phyloP scores from a whole-genome alignment of 192 early-diverging fungal genomes.

The Lunasporangiospora selenospora region DNA sequence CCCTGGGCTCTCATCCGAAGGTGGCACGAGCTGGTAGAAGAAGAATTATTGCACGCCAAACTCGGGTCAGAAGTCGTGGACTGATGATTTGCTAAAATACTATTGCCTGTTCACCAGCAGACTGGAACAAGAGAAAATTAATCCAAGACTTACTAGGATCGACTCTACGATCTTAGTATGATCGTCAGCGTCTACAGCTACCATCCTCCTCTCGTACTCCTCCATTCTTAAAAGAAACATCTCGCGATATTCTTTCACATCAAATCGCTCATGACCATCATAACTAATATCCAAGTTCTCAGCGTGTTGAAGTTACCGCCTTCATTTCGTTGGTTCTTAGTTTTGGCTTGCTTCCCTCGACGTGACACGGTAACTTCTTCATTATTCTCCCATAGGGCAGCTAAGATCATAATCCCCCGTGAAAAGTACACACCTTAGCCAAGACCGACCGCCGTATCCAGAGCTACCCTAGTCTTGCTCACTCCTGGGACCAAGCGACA shows the following conservation, averaged over 20 bases:
- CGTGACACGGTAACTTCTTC: conserved; percentile 2
- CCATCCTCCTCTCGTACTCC: conserved; percentile 13
- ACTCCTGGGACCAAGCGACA: background rate
- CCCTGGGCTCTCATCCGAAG: no score
- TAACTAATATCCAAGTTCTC: conserved; percentile 5
- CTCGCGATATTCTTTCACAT: conserved; percentile 18
- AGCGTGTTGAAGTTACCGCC: background rate
- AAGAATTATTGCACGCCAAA: no score
- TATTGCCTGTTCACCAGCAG: background rate
- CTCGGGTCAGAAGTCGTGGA: no score
- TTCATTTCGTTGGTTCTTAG: conserved; percentile 1
- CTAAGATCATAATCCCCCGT: conserved; percentile 1
- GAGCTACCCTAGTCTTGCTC: background rate
- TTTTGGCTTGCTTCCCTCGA: conserved; percentile 6
- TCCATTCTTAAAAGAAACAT: conserved; percentile 19
- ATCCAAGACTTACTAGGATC: conserved; percentile 8
- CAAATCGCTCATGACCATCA: conserved; percentile 19
- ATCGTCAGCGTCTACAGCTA: conserved; percentile 10
- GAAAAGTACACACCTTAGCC: conserved; percentile 2
- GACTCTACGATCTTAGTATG: conserved; percentile 3
- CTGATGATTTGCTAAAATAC: no score
- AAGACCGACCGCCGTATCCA: background rate
- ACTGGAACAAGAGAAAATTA: background rate
- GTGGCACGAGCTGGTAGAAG: no score
- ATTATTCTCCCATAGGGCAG: background rate